Percentiles rank a stretch among this genome's conserved stretches.
Evolutionary conservation across 192 early-diverging fungal genomes (phyloP).

Genomic region (Backusella parvicylindrica): DNA sequence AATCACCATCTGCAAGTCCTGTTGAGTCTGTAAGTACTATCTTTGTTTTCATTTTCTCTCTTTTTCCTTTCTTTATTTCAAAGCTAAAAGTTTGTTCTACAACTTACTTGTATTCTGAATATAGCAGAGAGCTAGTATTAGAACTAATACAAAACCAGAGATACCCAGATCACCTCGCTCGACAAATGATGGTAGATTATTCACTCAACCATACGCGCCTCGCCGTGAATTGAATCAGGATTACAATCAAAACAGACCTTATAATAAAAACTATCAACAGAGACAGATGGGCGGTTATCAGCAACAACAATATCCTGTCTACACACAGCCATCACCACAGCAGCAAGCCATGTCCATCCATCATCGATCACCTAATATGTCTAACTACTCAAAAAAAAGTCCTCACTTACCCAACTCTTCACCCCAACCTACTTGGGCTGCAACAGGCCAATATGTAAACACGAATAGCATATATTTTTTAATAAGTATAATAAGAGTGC

Average conservation of each 20-base stretch:
- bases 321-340: slow-evolving; percentile 26
- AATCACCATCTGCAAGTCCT: slow-evolving; percentile 14
- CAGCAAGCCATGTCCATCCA: background rate
- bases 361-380: slow-evolving; percentile 33
- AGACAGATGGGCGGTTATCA: background rate
- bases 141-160: slow-evolving; percentile 14
- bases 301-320: slow-evolving; percentile 28
- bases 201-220: slow-evolving; percentile 32
- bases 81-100: no score
- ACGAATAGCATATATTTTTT: background rate
- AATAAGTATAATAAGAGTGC: background rate
- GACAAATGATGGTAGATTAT: slow-evolving; percentile 18
- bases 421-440: background rate
- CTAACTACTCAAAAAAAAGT: slow-evolving; percentile 33
- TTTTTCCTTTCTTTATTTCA: background rate
- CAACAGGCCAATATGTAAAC: slow-evolving; percentile 26
- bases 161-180: slow-evolving; percentile 36
- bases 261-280: background rate
- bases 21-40: background rate
- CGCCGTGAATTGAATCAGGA: slow-evolving; percentile 8
- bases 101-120: background rate
- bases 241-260: background rate
- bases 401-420: slow-evolving; percentile 19
- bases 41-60: background rate
- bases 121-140: background rate